Evolutionary conservation across 2,329 filamentous ascomycete genomes (phyloP).

Genomic region (Aspergillus clavatus): DNA sequence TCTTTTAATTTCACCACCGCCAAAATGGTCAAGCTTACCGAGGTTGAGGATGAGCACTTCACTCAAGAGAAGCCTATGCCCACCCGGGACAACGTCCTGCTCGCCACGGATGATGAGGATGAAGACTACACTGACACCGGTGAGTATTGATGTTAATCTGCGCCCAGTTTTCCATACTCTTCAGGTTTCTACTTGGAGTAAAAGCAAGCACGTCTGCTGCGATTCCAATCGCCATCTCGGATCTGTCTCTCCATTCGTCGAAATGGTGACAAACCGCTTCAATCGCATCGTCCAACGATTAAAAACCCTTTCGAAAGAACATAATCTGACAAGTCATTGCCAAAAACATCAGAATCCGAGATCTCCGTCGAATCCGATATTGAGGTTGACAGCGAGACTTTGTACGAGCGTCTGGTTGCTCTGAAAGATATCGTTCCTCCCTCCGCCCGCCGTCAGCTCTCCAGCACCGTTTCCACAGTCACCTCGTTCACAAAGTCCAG

Average conservation of each 20-base stretch:
- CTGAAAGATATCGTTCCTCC: conserved; percentile 73
- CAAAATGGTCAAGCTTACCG: conserved; percentile 89
- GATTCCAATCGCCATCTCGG: no score
- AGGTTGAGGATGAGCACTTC: conserved; percentile 97
- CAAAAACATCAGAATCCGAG: conserved; percentile 63
- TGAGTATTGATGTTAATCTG: conserved; percentile 42
- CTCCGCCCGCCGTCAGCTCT: conserved; percentile 64
- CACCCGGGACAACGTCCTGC: conserved; percentile 52
- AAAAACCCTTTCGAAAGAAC: background rate
- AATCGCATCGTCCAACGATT: no score
- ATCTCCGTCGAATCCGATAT: conserved; percentile 76
- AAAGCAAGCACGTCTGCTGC: no score
- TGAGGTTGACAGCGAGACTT: conserved; percentile 51
- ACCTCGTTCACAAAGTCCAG: conserved; percentile 43
- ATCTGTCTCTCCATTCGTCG: no score
- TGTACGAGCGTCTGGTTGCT: conserved; percentile 66
- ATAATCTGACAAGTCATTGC: conserved; percentile 13
- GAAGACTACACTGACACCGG: conserved; percentile 92
- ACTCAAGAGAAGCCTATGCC: conserved; percentile 63
- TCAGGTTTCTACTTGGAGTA: no score
- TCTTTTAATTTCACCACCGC: conserved; percentile 12
- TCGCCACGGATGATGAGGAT: conserved; percentile 55
- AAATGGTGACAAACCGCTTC: no score
- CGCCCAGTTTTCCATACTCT: no score
- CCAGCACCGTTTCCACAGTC: conserved; percentile 50